Evolutionary conservation across 1,139 yeast species (phyloP).

Genomic region (Candida tetrigidarum): DNA sequence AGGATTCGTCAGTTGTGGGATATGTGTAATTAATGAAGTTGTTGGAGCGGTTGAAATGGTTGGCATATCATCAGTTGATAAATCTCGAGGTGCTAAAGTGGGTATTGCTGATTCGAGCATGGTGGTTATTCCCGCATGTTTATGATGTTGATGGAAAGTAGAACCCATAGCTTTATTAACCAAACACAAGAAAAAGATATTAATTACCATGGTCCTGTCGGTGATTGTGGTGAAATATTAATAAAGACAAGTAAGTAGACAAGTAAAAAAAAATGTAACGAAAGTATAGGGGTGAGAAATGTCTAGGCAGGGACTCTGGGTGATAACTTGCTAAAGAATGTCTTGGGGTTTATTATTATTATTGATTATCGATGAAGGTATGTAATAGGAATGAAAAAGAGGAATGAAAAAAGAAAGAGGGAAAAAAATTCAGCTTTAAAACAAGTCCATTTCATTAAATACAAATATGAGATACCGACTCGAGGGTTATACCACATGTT

Average conservation of each 20-base stretch:
- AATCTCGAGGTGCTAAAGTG: constrained; percentile 7
- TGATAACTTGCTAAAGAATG: too few species aligned
- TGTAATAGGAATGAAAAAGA: too few species aligned
- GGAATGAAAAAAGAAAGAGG: background rate
- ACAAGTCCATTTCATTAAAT: background rate
- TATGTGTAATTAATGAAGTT: constrained; percentile 12
- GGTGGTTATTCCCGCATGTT: constrained; percentile 1
- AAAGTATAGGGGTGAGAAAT: too few species aligned
- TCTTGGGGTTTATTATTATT: too few species aligned
- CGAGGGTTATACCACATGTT: too few species aligned
- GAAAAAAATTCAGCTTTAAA: background rate
- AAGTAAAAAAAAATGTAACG: background rate
- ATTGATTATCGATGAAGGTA: too few species aligned
- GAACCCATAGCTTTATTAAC: background rate
- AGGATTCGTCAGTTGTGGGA: constrained; percentile 31
- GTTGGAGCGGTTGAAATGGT: constrained; percentile 8
- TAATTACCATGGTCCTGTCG: background rate
- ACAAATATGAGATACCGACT: too few species aligned
- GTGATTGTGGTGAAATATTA: too few species aligned
- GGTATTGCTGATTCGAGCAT: constrained; percentile 1
- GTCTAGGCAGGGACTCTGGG: too few species aligned
- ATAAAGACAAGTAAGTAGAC: too few species aligned
- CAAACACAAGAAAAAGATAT: background rate
- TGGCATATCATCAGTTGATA: constrained; percentile 13
- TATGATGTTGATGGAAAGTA: constrained; percentile 7